phyloP scores from a whole-genome alignment of 257 asterid species.

The Plantago major region DNA sequence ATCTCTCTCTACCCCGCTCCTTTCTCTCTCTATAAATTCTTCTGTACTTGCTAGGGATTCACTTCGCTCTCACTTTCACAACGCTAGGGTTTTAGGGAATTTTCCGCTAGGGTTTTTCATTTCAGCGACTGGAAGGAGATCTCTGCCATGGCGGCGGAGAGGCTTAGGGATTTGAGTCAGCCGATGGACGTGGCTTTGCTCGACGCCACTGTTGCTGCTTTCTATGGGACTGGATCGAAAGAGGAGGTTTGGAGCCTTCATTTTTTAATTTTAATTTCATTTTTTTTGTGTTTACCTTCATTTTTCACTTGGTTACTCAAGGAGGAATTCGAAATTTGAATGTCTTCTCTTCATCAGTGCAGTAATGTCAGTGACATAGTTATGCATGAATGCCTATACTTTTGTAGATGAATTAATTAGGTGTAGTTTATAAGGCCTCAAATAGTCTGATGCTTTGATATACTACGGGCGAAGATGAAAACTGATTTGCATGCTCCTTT shows the following conservation, averaged over 20 bases:
- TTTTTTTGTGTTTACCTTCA: not conserved
- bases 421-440: too few species aligned
- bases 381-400: too few species aligned
- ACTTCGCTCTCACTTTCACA: too few species aligned
- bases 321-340: slow-evolving; percentile 1
- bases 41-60: slow-evolving; percentile 10
- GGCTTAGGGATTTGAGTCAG: slow-evolving; percentile 81
- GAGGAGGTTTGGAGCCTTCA: slow-evolving; percentile 92
- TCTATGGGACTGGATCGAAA: slow-evolving; percentile 96
- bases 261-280: not conserved
- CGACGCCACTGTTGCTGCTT: slow-evolving; percentile 89
- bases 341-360: slow-evolving; percentile 1
- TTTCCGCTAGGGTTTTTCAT: slow-evolving; percentile 38
- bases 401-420: too few species aligned
- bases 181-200: slow-evolving; percentile 83
- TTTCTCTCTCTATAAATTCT: slow-evolving; percentile 8
- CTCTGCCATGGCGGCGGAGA: slow-evolving; percentile 76
- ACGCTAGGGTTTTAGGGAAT: too few species aligned
- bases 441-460: too few species aligned
- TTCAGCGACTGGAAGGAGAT: not conserved
- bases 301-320: not conserved
- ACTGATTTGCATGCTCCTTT: too few species aligned
- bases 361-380: too few species aligned
- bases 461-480: too few species aligned
- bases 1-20: slow-evolving; percentile 9